Evolutionary conservation across 768 basidiomycete species (phyloP).

Genomic region (Imleria badia): DNA sequence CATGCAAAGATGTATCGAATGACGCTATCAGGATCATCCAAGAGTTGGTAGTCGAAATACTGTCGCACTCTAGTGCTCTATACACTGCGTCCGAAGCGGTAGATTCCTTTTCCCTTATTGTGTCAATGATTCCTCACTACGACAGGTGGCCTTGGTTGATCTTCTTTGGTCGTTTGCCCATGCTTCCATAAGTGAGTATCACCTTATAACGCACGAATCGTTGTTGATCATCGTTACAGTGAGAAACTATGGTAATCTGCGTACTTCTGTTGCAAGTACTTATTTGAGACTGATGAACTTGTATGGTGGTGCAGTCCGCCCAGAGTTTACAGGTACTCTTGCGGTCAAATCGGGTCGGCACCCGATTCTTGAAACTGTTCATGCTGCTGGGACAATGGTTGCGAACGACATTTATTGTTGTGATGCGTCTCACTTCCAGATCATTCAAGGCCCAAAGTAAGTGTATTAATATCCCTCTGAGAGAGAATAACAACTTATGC

Average conservation of each 20-base stretch:
- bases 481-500: not conserved
- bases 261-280: not conserved
- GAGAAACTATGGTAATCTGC: slow-evolving; percentile 45
- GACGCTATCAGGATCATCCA: slow-evolving; percentile 63
- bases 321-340: slow-evolving; percentile 87
- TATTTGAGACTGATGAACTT: not conserved
- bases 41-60: slow-evolving; percentile 68
- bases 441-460: slow-evolving; percentile 90
- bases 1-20: not conserved
- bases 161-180: slow-evolving; percentile 90
- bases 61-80: slow-evolving; percentile 72
- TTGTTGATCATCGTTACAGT: slow-evolving; percentile 31
- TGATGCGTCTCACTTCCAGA: slow-evolving; percentile 81
- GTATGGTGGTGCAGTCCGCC: slow-evolving; percentile 57
- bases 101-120: not conserved
- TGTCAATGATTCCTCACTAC: not conserved
- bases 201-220: not conserved
- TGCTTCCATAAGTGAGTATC: slow-evolving; percentile 66
- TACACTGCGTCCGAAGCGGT: slow-evolving; percentile 93
- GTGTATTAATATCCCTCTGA: slow-evolving; percentile 19
- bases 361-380: slow-evolving; percentile 78
- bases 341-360: slow-evolving; percentile 90
- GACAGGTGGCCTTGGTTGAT: slow-evolving; percentile 81
- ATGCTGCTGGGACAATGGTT: slow-evolving; percentile 67
- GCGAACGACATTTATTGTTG: slow-evolving; percentile 92